Evolutionary conservation across 2,329 filamentous ascomycete species (phyloP), one percentile per base, ranked within the genome.

Genomic region (Mollisiaceae sp.): DNA sequence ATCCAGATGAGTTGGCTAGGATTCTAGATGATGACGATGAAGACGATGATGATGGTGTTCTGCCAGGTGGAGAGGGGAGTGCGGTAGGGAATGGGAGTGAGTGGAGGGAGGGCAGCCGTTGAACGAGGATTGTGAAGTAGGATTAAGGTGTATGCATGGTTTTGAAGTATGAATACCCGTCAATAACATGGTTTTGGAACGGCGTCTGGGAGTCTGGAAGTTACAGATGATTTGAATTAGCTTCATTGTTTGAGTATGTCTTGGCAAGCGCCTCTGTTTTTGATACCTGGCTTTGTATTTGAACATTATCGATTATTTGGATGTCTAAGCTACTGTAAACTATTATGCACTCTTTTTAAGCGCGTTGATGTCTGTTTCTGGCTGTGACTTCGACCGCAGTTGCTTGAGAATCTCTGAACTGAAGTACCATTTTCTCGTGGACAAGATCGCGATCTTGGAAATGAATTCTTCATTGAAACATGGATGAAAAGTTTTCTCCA

Each of bases 1-100:
- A 90, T 67, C 87, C 87, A 0, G 87, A 90, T 74, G 88, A 90
- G 76, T 79, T 90, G 63, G 87, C 87, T 1, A 81, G 80, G 65
- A 86, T 82, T 11, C 77, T 90, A 50, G 86, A 88, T 8, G 85
- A 86, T 18, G 83, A 85, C 4, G 83, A 85, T 1, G 82, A 81
- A 67, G 74, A 73, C 55, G 73, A 73, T 64, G 67, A 72, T 58
- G 70, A 71, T 50, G 67, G 70, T n/a, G 59, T 69, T 56, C 38
- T 70, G 52, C 63, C 64, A 8, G 59, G 54, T 55, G 61, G 58
- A 3, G 70, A 54, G 18, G 56, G 63, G 15, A 60, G 64, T 59
- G 65, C 58, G 8, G 60, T 72, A 38, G 70, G 70, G 1, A 73
- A 72, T 62, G 72, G 72, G 20, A 69, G 68, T 50, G 72, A 73